Evolutionary conservation across 108 stramenopile species (phyloP).

Genomic region (Poteriospumella lacustris): DNA sequence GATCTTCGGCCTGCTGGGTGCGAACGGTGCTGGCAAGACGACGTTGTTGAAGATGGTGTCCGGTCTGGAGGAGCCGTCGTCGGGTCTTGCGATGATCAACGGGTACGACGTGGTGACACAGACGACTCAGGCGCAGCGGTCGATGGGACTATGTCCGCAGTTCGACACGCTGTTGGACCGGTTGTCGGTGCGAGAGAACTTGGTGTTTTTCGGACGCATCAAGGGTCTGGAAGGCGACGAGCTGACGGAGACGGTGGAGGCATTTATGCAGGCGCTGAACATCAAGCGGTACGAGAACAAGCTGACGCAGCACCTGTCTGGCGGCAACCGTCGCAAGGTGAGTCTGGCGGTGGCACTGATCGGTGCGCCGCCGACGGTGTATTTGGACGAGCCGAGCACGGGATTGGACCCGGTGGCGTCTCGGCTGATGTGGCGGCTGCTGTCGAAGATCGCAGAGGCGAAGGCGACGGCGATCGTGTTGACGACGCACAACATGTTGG

Average conservation of each 20-base stretch:
- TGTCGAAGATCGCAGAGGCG: constrained; percentile 9
- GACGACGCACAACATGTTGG: constrained; percentile 29
- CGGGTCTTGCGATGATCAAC: constrained; percentile 13
- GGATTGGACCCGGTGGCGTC: constrained; percentile 27
- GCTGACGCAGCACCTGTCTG: background rate
- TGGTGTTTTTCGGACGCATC: constrained; percentile 13
- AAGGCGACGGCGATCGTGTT: constrained; percentile 8
- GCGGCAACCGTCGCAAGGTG: constrained; percentile 23
- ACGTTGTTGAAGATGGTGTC: constrained; percentile 33
- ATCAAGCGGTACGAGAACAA: constrained; percentile 29
- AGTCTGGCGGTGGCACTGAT: constrained; percentile 13
- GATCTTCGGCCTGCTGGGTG: constrained; percentile 6
- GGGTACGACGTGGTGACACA: constrained; percentile 17
- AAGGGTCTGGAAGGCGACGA: constrained; percentile 16
- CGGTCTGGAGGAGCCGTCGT: background rate
- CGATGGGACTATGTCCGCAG: constrained; percentile 26
- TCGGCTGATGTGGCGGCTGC: constrained; percentile 24
- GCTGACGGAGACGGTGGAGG: background rate
- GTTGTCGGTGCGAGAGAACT: constrained; percentile 27
- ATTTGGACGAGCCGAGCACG: constrained; percentile 24
- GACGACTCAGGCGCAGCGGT: constrained; percentile 1
- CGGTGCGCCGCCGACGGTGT: constrained; percentile 27
- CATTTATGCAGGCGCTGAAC: constrained; percentile 17
- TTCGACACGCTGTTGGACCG: constrained; percentile 24
- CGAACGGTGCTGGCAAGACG: constrained; percentile 24